phyloP scores from a whole-genome alignment of 164 flowering plant genomes.

The Magnolia kwangsiensis region DNA sequence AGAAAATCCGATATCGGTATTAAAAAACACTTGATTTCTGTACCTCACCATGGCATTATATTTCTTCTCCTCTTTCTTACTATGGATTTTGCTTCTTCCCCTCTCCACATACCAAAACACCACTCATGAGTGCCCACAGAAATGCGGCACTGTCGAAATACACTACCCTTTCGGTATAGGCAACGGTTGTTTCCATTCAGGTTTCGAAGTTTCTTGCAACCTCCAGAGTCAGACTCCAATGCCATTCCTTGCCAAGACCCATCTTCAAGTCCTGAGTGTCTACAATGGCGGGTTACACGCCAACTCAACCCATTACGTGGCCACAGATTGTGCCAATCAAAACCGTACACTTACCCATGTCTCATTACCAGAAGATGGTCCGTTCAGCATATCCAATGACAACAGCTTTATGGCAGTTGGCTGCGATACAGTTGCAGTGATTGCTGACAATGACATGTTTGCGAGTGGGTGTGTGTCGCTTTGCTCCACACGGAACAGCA shows the following conservation, averaged over 20 bases:
- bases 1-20: background rate
- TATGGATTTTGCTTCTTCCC: background rate
- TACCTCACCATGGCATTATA: background rate
- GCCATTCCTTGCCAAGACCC: constrained; percentile 4
- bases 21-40: background rate
- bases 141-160: constrained; percentile 18
- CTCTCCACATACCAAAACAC: background rate
- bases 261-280: constrained; percentile 19
- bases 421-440: constrained; percentile 26
- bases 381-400: constrained; percentile 19
- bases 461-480: constrained; percentile 29
- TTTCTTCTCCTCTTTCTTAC: background rate
- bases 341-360: constrained; percentile 8
- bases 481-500: constrained; percentile 14
- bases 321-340: constrained; percentile 12
- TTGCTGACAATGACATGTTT: constrained; percentile 14
- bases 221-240: background rate
- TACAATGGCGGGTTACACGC: constrained; percentile 16
- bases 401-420: constrained; percentile 25
- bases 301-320: constrained; percentile 20
- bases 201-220: constrained; percentile 19
- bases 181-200: constrained; percentile 14
- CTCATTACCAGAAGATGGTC: constrained; percentile 19
- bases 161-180: constrained; percentile 25
- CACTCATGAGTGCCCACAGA: constrained; percentile 11